These are phyloP conservation scores for Rosa hybrid DNA, from an alignment of 331 rosid species.

Conservation along the genomic window DNA sequence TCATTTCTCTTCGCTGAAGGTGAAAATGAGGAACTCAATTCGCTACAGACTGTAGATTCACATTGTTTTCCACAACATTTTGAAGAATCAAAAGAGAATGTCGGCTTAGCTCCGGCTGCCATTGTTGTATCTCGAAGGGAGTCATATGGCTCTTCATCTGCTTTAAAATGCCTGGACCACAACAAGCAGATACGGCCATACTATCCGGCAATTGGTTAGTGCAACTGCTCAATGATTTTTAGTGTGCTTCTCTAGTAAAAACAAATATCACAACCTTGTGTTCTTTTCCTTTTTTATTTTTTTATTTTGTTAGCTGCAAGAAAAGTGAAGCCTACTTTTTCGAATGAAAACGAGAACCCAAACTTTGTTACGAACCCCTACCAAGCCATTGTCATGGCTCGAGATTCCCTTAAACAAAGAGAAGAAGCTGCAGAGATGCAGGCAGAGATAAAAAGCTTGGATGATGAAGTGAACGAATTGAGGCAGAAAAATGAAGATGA, in stretches of 20 bases:
- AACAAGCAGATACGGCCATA: slow-evolving; percentile 59
- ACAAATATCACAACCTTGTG: slow-evolving; percentile 15
- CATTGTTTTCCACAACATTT: slow-evolving; percentile 92
- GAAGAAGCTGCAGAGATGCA: slow-evolving; percentile 72
- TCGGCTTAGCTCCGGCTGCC: slow-evolving; percentile 95
- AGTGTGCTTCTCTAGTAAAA: not conserved
- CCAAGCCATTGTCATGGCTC: slow-evolving; percentile 84
- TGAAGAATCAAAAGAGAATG: slow-evolving; percentile 57
- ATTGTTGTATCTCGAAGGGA: slow-evolving; percentile 67
- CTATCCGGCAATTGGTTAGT: slow-evolving; percentile 73
- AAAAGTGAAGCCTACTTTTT: slow-evolving; percentile 42
- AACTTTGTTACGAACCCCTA: slow-evolving; percentile 60
- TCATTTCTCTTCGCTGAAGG: slow-evolving; percentile 83
- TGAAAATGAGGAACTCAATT: slow-evolving; percentile 84
- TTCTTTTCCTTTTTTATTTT: slow-evolving; percentile 15
- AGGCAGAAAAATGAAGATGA: slow-evolving; percentile 82
- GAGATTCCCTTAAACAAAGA: slow-evolving; percentile 84
- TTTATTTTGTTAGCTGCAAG: slow-evolving; percentile 51
- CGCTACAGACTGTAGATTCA: slow-evolving; percentile 78
- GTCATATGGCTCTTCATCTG: slow-evolving; percentile 55
- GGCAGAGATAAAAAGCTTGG: slow-evolving; percentile 64
- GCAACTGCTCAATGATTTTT: slow-evolving; percentile 4
- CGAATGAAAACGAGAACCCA: slow-evolving; percentile 81
- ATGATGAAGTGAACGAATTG: slow-evolving; percentile 68
- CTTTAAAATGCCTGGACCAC: slow-evolving; percentile 67